Evolutionary conservation across 1,284 basidiomycete species (phyloP).

Genomic region (Laetiporus sulphureus): DNA sequence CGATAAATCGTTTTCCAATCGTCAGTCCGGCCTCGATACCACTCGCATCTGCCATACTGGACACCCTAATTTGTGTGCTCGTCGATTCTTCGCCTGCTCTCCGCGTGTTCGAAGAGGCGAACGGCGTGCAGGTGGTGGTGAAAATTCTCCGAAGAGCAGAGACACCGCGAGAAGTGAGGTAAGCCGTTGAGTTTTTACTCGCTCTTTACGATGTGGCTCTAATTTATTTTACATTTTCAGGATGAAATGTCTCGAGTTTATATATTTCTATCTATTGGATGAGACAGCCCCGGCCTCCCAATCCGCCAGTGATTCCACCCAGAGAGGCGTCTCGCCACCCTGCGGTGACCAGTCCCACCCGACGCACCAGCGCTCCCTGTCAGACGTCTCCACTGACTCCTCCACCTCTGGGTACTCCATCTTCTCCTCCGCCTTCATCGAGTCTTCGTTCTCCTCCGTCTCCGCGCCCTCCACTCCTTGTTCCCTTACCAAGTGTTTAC

Average conservation of each 20-base stretch:
- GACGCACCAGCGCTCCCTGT: constrained; percentile 13
- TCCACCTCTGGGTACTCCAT: constrained; percentile 29
- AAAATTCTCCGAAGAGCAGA: constrained; percentile 77
- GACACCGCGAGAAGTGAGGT: constrained; percentile 81
- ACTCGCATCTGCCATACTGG: constrained; percentile 61
- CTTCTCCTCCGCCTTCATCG: constrained; percentile 26
- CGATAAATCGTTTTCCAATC: no score
- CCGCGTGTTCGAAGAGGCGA: constrained; percentile 68
- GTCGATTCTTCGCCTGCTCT: constrained; percentile 74
- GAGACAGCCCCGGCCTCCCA: constrained; percentile 34
- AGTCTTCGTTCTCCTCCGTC: constrained; percentile 21
- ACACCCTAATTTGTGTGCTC: constrained; percentile 77
- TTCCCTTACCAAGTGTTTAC: no score
- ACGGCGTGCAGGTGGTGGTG: constrained; percentile 75
- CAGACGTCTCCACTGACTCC: constrained; percentile 20
- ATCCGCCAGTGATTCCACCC: background rate
- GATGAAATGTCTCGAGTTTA: constrained; percentile 90
- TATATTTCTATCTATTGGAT: constrained; percentile 88
- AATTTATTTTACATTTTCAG: constrained; percentile 31
- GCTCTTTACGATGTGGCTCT: background rate
- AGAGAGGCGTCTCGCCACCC: background rate
- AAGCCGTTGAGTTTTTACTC: constrained; percentile 18
- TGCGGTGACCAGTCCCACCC: background rate
- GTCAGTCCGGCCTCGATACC: no score
- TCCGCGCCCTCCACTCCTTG: constrained; percentile 23